Percentiles rank a stretch among this genome's conserved stretches.
Evolutionary conservation across 2,329 filamentous ascomycete species (phyloP).

Genomic region (Teratosphaeria destructans): DNA sequence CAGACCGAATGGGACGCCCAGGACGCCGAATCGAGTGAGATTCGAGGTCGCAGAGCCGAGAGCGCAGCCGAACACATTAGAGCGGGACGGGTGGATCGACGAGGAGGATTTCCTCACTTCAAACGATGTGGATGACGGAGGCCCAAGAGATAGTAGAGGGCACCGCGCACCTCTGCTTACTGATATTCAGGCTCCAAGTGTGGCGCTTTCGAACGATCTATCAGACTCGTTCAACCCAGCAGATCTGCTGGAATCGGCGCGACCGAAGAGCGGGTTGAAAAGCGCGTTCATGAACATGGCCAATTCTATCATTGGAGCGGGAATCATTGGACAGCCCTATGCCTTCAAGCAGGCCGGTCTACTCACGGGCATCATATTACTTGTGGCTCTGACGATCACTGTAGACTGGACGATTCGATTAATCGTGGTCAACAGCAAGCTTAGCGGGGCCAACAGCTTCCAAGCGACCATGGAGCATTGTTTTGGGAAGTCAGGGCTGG

Average conservation of each 20-base stretch:
- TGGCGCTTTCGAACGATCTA: constrained; percentile 55
- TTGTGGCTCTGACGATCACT: constrained; percentile 68
- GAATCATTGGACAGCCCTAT: constrained; percentile 76
- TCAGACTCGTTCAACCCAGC: constrained; percentile 47
- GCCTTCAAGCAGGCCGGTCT: constrained; percentile 90
- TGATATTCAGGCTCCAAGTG: constrained; percentile 70
- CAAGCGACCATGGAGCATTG: constrained; percentile 94
- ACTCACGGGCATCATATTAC: constrained; percentile 64
- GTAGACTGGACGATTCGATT: constrained; percentile 97
- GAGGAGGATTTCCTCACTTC: constrained; percentile 51
- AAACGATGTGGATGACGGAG: constrained; percentile 24
- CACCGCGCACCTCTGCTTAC: constrained; percentile 63
- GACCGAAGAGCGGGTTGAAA: constrained; percentile 74
- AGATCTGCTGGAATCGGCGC: constrained; percentile 48
- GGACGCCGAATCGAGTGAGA: constrained; percentile 63
- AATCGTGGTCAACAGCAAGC: constrained; percentile 94
- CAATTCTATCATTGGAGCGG: constrained; percentile 83
- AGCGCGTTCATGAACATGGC: constrained; percentile 99
- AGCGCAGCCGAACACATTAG: constrained; percentile 10
- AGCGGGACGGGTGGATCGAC: constrained; percentile 36
- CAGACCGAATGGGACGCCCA: constrained; percentile 41
- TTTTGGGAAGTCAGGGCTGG: constrained; percentile 76
- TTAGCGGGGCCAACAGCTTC: constrained; percentile 87
- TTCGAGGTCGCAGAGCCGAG: constrained; percentile 47
- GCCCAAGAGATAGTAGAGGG: constrained; percentile 29